Percentiles rank a stretch among this genome's conserved stretches.
Evolutionary conservation across 139 green algal species (phyloP).

Genomic region (Diplosphaera chodatii): DNA sequence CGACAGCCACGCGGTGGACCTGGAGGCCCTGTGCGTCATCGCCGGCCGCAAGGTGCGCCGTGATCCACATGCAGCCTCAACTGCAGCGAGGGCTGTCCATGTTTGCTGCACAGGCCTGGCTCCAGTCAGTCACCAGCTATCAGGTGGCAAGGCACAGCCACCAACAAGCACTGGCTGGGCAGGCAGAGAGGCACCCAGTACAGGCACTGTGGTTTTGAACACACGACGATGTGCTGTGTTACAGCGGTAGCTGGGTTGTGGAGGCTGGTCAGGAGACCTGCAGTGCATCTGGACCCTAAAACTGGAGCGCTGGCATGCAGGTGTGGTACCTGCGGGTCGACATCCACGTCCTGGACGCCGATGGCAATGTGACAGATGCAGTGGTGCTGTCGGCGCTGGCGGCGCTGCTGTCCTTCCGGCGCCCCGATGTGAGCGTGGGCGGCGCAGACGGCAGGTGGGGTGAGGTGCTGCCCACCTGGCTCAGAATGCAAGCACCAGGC

Average conservation of each 20-base stretch:
- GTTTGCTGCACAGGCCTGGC: too few relatives aligned
- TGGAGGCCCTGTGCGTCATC: conserved; percentile 82
- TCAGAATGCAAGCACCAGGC: background rate
- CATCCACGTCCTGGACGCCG: conserved; percentile 68
- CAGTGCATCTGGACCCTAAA: too few relatives aligned
- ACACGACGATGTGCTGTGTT: too few relatives aligned
- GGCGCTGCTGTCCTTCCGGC: conserved; percentile 69
- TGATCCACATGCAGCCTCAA: background rate
- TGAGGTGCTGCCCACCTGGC: conserved; percentile 18
- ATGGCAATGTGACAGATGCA: conserved; percentile 79
- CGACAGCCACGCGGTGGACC: conserved; percentile 73
- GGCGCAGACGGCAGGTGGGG: conserved; percentile 21
- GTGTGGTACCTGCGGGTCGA: conserved; percentile 77
- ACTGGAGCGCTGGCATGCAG: conserved; percentile 17
- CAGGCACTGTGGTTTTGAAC: too few relatives aligned
- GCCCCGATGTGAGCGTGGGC: conserved; percentile 59
- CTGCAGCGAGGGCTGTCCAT: background rate
- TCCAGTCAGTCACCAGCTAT: too few relatives aligned
- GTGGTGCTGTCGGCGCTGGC: conserved; percentile 63
- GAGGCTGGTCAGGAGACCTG: too few relatives aligned
- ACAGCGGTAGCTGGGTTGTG: too few relatives aligned
- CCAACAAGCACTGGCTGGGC: too few relatives aligned
- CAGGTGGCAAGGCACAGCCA: too few relatives aligned
- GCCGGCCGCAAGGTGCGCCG: conserved; percentile 56
- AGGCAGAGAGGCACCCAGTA: too few relatives aligned